Evolutionary conservation across 2,329 filamentous ascomycete genomes (phyloP).

Genomic region (Nectriaceae sp.): DNA sequence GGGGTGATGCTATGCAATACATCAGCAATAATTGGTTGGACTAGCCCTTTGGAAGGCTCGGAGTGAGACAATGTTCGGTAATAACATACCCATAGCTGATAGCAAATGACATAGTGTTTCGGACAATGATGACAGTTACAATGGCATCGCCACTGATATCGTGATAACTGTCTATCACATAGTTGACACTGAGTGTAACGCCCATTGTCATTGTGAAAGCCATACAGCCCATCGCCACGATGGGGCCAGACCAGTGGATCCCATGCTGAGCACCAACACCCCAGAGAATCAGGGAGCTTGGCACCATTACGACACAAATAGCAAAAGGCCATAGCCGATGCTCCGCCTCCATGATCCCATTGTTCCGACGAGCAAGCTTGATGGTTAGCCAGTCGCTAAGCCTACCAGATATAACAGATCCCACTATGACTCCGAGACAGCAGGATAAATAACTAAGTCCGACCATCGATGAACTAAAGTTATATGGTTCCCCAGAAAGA

Average conservation of each 20-base stretch:
- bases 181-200: constrained; percentile 39
- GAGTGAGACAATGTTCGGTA: rapidly evolving
- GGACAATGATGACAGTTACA: constrained; percentile 41
- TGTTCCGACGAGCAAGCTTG: constrained; percentile 40
- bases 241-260: constrained; percentile 44
- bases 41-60: not conserved
- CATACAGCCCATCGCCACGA: constrained; percentile 41
- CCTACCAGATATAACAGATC: constrained; percentile 35
- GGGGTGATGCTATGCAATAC: constrained; percentile 43
- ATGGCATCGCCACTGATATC: constrained; percentile 42
- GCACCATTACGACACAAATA: constrained; percentile 31
- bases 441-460: constrained; percentile 41
- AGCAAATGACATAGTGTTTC: constrained; percentile 40
- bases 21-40: constrained; percentile 5
- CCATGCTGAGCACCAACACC: constrained; percentile 37
- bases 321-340: constrained; percentile 43
- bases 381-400: constrained; percentile 42
- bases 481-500: constrained; percentile 38
- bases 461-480: constrained; percentile 41
- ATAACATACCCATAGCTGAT: constrained; percentile 31
- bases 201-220: constrained; percentile 37
- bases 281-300: constrained; percentile 33
- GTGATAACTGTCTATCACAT: constrained; percentile 43
- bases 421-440: constrained; percentile 29
- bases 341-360: constrained; percentile 43